These are phyloP conservation scores for Globisporangium megalacanthum DNA, from an alignment of 352 stramenopile genomes.

Conservation along the genomic window DNA sequence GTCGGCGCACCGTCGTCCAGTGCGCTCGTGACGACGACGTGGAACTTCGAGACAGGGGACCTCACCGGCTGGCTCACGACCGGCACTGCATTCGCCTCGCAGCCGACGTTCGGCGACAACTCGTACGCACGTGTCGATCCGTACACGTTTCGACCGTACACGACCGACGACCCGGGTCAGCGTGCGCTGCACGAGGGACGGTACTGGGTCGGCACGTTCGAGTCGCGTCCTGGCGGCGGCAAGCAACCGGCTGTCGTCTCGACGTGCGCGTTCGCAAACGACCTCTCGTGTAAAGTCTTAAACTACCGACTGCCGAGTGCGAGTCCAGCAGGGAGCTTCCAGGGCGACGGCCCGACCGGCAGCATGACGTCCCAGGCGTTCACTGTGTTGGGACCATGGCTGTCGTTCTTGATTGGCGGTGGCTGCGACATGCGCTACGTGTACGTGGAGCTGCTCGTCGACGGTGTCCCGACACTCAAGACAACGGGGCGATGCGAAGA, in stretches of 20 bases:
- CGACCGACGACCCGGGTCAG: conserved; percentile 31
- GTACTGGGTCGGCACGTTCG: conserved; percentile 95
- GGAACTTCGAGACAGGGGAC: conserved; percentile 97
- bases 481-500: conserved; percentile 89
- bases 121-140: conserved; percentile 70
- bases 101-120: conserved; percentile 96
- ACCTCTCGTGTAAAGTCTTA: conserved; percentile 43
- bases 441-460: conserved; percentile 94
- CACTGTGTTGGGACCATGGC: conserved; percentile 78
- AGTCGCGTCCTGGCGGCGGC: conserved; percentile 79
- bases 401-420: conserved; percentile 94
- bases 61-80: conserved; percentile 92
- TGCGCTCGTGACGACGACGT: conserved; percentile 87
- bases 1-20: conserved; percentile 63
- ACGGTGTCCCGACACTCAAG: conserved; percentile 83
- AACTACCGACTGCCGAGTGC: conserved; percentile 78
- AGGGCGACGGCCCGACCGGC: conserved; percentile 89
- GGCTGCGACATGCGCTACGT: conserved; percentile 89
- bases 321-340: conserved; percentile 57
- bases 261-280: conserved; percentile 64
- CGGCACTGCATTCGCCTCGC: conserved; percentile 89
- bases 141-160: conserved; percentile 42
- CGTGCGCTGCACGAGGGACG: conserved; percentile 67
- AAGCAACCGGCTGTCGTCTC: conserved; percentile 39
- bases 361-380: conserved; percentile 95